phyloP scores from a whole-genome alignment of 164 flowering plant species.

The Hamamelis virginiana region DNA sequence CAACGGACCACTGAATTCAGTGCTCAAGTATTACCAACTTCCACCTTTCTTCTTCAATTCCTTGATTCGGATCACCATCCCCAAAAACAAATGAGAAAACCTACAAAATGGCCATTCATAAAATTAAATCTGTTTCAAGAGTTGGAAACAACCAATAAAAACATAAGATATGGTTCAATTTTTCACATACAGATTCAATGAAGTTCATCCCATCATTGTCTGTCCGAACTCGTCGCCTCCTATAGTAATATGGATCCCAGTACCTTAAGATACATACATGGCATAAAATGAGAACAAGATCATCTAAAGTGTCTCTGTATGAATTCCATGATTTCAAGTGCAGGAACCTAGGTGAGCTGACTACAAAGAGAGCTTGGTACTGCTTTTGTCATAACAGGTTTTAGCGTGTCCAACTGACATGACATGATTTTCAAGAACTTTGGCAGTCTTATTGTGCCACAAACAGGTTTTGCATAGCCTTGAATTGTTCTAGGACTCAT shows the following conservation, averaged over 20 bases:
- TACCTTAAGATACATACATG: conserved; percentile 48
- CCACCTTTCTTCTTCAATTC: conserved; percentile 99
- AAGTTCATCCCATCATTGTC: conserved; percentile 77
- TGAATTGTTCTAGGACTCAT: too few species aligned
- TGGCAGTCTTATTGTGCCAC: too few species aligned
- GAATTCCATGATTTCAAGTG: conserved; percentile 1
- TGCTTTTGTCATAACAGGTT: background rate
- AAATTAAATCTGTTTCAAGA: background rate
- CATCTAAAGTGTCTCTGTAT: background rate
- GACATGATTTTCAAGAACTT: background rate
- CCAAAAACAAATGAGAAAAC: conserved; percentile 98
- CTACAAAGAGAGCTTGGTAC: background rate
- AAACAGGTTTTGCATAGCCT: too few species aligned
- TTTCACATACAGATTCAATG: conserved; percentile 77
- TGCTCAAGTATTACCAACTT: conserved; percentile 82
- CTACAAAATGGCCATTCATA: conserved; percentile 36
- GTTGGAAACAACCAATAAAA: background rate
- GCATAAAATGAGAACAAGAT: background rate
- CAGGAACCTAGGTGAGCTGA: background rate
- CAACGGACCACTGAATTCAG: conserved; percentile 52
- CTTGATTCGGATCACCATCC: conserved; percentile 99
- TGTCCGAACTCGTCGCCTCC: conserved; percentile 49
- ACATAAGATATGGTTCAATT: conserved; percentile 3
- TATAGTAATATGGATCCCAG: conserved; percentile 92
- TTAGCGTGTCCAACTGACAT: background rate